Percentiles rank a stretch among this genome's conserved stretches.
phyloP scores from a whole-genome alignment of 345 rosid species.

The Gynandropsis gynandra region DNA sequence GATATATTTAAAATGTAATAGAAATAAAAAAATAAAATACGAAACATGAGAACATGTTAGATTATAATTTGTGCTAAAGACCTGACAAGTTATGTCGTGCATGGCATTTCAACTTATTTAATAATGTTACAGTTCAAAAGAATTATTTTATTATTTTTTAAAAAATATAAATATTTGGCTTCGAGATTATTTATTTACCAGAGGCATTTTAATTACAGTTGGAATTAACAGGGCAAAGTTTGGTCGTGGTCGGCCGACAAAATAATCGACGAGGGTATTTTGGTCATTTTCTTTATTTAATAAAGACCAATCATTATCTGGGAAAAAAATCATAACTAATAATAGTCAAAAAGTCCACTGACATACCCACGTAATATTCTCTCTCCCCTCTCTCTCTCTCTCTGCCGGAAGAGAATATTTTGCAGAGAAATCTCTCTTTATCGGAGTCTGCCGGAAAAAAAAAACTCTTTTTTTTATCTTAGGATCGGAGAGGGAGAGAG shows the following conservation, averaged over 20 bases:
- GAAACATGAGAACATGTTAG: constrained; percentile 23
- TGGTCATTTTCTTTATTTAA: neutral
- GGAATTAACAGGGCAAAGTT: neutral
- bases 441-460: neutral
- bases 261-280: constrained; percentile 21
- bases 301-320: constrained; percentile 19
- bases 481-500: constrained; percentile 13
- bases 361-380: neutral
- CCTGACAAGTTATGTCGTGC: constrained; percentile 12
- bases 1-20: too few species aligned
- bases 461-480: neutral
- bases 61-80: constrained; percentile 14
- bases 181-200: neutral
- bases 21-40: neutral
- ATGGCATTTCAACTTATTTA: too few species aligned
- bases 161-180: neutral
- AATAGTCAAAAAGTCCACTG: neutral
- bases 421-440: too few species aligned
- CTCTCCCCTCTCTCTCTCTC: constrained; percentile 9
- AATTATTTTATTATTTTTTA: neutral
- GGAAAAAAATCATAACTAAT: neutral
- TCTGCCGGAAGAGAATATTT: too few species aligned
- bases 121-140: constrained; percentile 8
- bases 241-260: constrained; percentile 12
- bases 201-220: too few species aligned